Evolutionary conservation across 2,329 filamentous ascomycete species (phyloP).

Genomic region (Drechslerella stenobrocha): DNA sequence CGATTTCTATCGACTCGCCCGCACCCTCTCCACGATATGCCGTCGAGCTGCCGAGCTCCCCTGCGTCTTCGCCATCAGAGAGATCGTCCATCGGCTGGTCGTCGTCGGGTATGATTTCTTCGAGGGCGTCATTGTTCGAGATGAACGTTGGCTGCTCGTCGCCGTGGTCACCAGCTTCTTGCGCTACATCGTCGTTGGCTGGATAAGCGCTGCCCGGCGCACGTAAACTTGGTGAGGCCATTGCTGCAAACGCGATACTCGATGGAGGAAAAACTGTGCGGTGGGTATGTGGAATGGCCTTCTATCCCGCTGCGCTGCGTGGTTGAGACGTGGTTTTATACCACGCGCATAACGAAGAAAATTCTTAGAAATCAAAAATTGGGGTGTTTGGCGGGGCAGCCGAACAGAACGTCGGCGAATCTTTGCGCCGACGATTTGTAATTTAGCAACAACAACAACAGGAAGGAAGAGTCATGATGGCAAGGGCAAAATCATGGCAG

Average conservation of each 20-base stretch:
- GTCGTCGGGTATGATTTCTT: conserved; percentile 70
- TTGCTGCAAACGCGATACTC: neutral
- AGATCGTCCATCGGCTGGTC: conserved; percentile 81
- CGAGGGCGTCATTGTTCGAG: conserved; percentile 73
- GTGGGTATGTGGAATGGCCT: neutral
- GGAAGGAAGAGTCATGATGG: conserved; percentile 14
- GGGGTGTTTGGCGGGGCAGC: conserved; percentile 35
- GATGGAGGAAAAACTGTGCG: conserved; percentile 2
- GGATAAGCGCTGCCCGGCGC: conserved; percentile 30
- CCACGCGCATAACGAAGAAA: conserved; percentile 11
- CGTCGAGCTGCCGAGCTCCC: conserved; percentile 57
- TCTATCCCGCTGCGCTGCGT: conserved; percentile 4
- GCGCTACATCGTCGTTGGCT: conserved; percentile 25
- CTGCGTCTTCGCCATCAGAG: conserved; percentile 65
- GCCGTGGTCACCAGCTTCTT: conserved; percentile 54
- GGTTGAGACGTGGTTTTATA: conserved; percentile 5
- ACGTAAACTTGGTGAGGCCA: conserved; percentile 40
- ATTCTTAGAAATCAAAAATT: conserved; percentile 47
- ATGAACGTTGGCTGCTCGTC: conserved; percentile 73
- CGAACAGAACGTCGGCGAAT: conserved; percentile 43
- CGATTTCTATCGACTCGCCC: conserved; percentile 68
- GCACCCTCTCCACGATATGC: conserved; percentile 34
- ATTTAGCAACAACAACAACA: conserved; percentile 16
- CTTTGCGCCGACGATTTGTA: conserved; percentile 44
- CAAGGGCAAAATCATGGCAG: neutral